phyloP scores from a whole-genome alignment of 2,329 filamentous ascomycete genomes.

The Ceratocystis cacaofunesta region DNA sequence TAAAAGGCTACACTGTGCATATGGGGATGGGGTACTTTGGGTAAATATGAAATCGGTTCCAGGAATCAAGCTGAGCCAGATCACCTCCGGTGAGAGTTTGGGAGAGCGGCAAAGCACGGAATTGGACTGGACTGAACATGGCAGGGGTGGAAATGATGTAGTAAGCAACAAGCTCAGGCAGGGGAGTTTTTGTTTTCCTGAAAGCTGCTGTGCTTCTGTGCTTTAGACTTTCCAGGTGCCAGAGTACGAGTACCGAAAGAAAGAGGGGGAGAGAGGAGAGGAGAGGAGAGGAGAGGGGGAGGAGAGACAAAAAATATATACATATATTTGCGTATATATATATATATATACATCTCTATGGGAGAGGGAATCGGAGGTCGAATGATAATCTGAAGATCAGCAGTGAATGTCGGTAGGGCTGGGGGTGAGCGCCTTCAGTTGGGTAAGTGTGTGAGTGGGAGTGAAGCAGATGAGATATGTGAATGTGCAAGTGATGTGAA shows the following conservation, averaged over 20 bases:
- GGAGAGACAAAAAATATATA: background rate
- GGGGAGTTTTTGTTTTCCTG: background rate
- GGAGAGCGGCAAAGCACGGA: conserved; percentile 3
- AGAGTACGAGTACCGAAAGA: background rate
- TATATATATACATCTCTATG: no score
- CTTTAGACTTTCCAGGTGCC: background rate
- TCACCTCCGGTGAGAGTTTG: conserved; percentile 1
- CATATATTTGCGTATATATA: no score
- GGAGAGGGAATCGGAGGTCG: background rate
- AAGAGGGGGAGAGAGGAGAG: background rate
- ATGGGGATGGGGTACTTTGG: background rate
- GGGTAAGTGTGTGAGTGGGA: background rate
- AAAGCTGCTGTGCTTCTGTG: no score
- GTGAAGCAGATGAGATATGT: background rate
- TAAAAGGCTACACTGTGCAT: background rate
- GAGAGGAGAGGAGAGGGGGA: background rate
- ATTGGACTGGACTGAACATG: background rate
- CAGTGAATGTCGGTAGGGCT: background rate
- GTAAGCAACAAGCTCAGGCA: background rate
- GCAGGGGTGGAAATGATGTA: conserved; percentile 1
- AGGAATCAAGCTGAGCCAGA: conserved; percentile 1
- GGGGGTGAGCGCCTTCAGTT: no score
- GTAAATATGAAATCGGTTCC: background rate
- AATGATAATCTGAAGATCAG: background rate
- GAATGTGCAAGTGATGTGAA: background rate